Conservation (phyloP, 108 stramenopile species). For the Schizochytrium sp. region DNA sequence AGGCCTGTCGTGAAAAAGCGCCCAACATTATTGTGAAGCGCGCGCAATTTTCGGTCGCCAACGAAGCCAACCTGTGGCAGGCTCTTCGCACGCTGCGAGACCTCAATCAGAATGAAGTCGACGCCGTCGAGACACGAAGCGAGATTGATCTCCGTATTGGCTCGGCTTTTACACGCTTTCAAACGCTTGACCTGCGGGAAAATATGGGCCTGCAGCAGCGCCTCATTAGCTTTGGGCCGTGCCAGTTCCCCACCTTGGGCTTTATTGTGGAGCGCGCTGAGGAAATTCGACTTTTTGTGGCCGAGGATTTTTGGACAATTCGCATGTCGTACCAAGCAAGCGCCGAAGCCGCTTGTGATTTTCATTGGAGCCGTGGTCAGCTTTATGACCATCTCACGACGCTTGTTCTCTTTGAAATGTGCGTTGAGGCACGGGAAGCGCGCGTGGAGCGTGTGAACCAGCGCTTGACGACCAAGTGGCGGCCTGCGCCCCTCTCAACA, state of each 20-base stretch:
- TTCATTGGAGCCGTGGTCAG: conserved; percentile 75
- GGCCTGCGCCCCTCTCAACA: conserved; percentile 85
- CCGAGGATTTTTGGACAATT: conserved; percentile 82
- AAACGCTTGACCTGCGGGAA: conserved; percentile 75
- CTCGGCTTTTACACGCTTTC: conserved; percentile 87
- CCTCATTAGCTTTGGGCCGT: conserved; percentile 84
- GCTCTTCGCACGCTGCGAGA: conserved; percentile 70
- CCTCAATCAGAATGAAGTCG: conserved; percentile 71
- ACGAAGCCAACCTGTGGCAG: conserved; percentile 73
- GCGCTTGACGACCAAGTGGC: conserved; percentile 56
- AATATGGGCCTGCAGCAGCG: conserved; percentile 64
- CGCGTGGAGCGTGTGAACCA: conserved; percentile 60
- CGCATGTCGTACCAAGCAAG: conserved; percentile 12
- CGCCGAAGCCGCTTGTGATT: conserved; percentile 26
- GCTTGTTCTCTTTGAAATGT: conserved; percentile 66
- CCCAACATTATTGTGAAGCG: conserved; percentile 61
- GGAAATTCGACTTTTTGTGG: conserved; percentile 82
- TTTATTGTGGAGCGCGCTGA: conserved; percentile 89
- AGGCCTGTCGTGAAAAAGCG: conserved; percentile 63
- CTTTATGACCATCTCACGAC: conserved; percentile 72
- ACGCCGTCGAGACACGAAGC: conserved; percentile 85
- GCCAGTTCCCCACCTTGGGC: conserved; percentile 92
- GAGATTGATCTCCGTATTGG: conserved; percentile 93
- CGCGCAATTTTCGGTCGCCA: conserved; percentile 88
- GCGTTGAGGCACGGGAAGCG: conserved; percentile 70